Base-by-base conservation (phyloP, 139 green algal genomes). In the Limnomonas spitsbergensis region DNA sequence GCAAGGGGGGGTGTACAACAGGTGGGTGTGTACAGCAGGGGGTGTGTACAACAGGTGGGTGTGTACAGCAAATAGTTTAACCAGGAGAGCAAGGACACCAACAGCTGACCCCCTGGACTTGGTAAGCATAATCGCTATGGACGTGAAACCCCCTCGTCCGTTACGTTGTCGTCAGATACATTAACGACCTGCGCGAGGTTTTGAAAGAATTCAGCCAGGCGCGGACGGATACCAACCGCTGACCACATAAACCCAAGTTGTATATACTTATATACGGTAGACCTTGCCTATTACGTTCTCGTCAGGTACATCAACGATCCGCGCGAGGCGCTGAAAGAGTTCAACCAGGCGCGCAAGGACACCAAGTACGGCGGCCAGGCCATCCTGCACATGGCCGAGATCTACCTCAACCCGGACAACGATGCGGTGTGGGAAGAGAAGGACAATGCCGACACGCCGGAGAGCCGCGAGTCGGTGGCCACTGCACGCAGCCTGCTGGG, bases 401-500 rank as follows among this genome's bases (percentile, higher is more conserved):
- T 96, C 56, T 94, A 93, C 82, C 85, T 96, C 38, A 87, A 93
- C 75, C 89, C 91, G 4, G 88, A 93, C 70, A 91, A 90, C 40
- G 81, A 92, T 35, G 79, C 80, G 42, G 52, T 92, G 38, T 94
- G 91, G 90, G 88, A 88, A 35, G 87, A 92, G 81, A 84, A 87
- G 83, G 83, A 84, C 78, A 84, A 80, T 66, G 73, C 69, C 1
- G 77, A 81, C 29, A 81, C 79, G 29, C 37, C 39, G 2, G 88
- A 93, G 40, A 78, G 73, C 61, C 20, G 70, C 9, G 84, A 91
- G 38, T 80, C 86, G 2, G 69, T 87, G 1, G 67, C 74, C 42
- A 89, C 87, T 0, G 90, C 90, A 1, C 40, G 82, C 27, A 81
- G 73, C 24, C 79, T 94, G 73, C 81, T 94, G 56, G 61, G 78